Conservation (phyloP, 257 asterid species). For the Solanum etuberosum region DNA sequence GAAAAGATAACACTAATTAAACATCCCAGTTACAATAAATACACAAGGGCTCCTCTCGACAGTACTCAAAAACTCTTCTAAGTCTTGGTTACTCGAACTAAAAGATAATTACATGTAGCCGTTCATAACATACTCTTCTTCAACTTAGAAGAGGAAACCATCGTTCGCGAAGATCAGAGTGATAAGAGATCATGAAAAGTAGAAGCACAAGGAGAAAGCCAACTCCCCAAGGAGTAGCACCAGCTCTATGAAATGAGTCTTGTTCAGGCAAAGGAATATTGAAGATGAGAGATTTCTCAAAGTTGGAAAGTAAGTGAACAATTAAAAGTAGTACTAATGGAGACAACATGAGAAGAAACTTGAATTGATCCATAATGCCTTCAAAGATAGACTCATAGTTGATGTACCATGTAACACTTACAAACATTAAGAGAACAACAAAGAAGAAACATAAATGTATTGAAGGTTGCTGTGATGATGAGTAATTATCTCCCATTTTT, state of each 20-base stretch:
- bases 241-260: conserved; percentile 54
- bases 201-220: conserved; percentile 62
- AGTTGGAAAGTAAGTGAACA: conserved; percentile 43
- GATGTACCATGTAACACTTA: conserved; percentile 72
- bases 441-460: conserved; percentile 72
- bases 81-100: neutral
- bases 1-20: neutral
- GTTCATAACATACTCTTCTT: conserved; percentile 4
- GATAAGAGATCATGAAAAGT: conserved; percentile 78
- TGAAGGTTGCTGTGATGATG: conserved; percentile 24
- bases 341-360: conserved; percentile 53
- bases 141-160: conserved; percentile 69
- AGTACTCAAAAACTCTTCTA: neutral
- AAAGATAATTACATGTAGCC: neutral
- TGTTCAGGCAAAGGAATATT: conserved; percentile 43
- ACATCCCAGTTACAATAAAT: neutral
- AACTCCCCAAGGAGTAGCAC: conserved; percentile 86
- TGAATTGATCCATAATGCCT: conserved; percentile 55
- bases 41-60: neutral
- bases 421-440: conserved; percentile 42
- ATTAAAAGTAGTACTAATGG: conserved; percentile 55
- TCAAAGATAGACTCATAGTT: conserved; percentile 57
- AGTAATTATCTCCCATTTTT: conserved; percentile 35
- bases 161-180: conserved; percentile 65
- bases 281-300: conserved; percentile 28